A percentile compares a stretch with the other conserved stretches of the same genome.
These are phyloP conservation scores for Cocos nucifera DNA, from an alignment of 176 grass and related monocot species.

Conservation along the genomic window DNA sequence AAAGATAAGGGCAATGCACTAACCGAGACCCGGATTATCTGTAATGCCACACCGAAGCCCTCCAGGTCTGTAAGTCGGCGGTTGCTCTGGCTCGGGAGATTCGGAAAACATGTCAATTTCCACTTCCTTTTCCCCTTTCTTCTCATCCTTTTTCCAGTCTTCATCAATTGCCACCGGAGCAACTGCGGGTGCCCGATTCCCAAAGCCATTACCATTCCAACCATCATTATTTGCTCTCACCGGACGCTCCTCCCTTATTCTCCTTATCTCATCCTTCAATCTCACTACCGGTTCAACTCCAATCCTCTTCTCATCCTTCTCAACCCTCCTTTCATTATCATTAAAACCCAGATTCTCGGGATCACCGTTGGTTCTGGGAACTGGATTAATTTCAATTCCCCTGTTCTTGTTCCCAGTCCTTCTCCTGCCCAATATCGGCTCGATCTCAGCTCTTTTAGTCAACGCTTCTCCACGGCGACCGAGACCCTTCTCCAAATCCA, in stretches of 20 bases:
- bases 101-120: conserved; percentile 30
- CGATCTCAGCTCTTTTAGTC: conserved; percentile 20
- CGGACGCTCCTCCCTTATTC: background rate
- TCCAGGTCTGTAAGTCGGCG: conserved; percentile 18
- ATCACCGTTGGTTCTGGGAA: too few species aligned
- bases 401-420: background rate
- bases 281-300: background rate
- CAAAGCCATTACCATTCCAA: conserved; percentile 18
- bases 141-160: conserved; percentile 40
- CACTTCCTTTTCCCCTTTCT: conserved; percentile 23
- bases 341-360: too few species aligned
- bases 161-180: conserved; percentile 32
- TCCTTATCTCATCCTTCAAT: conserved; percentile 22
- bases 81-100: conserved; percentile 14
- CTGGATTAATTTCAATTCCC: background rate
- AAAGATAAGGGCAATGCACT: conserved; percentile 10
- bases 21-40: conserved; percentile 76
- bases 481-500: conserved; percentile 32
- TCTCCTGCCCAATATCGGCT: conserved; percentile 17
- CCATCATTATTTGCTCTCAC: conserved; percentile 26
- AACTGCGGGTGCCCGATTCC: conserved; percentile 20
- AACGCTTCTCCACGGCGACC: background rate
- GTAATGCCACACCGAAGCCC: conserved; percentile 57
- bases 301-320: conserved; percentile 2
- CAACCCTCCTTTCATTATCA: too few species aligned